Evolutionary conservation across 2,329 filamentous ascomycete species (phyloP), one percentile per base, ranked within the genome.

Genomic region (Tothia fuscella): DNA sequence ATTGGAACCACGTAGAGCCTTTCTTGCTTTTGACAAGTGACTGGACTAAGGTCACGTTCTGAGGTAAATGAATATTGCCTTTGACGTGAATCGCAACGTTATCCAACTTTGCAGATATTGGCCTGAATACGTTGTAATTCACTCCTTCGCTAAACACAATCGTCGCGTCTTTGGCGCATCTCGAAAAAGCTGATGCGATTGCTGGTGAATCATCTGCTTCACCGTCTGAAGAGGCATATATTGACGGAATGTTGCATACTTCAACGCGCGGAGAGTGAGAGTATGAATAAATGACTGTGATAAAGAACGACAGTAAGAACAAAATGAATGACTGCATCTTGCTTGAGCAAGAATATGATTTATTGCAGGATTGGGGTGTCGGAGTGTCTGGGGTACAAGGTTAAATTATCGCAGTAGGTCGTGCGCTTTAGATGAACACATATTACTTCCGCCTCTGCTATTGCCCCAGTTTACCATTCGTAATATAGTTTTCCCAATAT

Each of bases 1-100:
- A 52, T 2, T 50, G 51, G 42, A 65, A 62, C 63, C 64, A 67
- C 5, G 56, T 49, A 16, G 56, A 59, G 9, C 55, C 53, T 6
- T 49, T 50, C 7, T 25, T 25, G 28, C 14, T 25, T 20, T 54
- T 56, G 26, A 63, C 59, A 5, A 62, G 52, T 7, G 49, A 42
- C 44, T 65, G 60, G 3, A 66, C 47, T 5, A 55, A 51, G 9
- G 55, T 52, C 28, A 67, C 58, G 46, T 63, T 59, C 43, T 60
- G 54, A 3, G 64, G 58, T 3, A 68, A 53, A 44, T 65, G 61
- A 12, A 66, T 53, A 44, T 65, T 67, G n/a, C 64, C 65, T 25
- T 58, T 49, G 48, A 67, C 55, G 3, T 51, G 55, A 30, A 67
- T 66, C 31, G 57, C 55, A 12, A 67, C 63, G 46, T 67, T 63